phyloP scores from a whole-genome alignment of 148 eudicot species.

The Camellia sinensis region DNA sequence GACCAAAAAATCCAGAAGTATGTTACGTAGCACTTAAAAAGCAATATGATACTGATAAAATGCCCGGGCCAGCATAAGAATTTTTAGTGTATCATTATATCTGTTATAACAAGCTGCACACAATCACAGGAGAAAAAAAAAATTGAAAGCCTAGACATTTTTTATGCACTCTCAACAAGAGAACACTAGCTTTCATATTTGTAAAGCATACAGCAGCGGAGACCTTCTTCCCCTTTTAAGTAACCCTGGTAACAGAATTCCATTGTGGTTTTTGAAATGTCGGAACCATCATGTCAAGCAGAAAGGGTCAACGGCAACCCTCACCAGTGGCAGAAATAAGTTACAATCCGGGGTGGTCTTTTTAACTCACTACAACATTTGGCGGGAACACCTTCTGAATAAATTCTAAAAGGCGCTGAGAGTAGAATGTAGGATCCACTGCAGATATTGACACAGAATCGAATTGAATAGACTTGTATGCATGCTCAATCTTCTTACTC shows the following conservation, averaged over 20 bases:
- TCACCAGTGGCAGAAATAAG: background rate
- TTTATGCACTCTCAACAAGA: background rate
- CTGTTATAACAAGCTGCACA: background rate
- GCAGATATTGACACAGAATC: slow-evolving; percentile 91
- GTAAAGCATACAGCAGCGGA: background rate
- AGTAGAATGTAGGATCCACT: slow-evolving; percentile 87
- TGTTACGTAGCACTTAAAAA: no score
- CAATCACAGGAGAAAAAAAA: background rate
- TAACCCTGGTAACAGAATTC: background rate
- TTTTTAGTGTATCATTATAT: no score
- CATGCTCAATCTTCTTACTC: slow-evolving; percentile 82
- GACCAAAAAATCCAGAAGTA: background rate
- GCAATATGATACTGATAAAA: no score
- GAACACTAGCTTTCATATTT: background rate
- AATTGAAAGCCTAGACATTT: background rate
- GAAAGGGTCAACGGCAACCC: background rate
- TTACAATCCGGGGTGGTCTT: background rate
- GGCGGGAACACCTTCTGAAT: slow-evolving; percentile 80
- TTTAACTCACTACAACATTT: slow-evolving; percentile 37
- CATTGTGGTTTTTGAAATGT: background rate
- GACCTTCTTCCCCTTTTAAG: background rate
- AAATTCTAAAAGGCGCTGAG: slow-evolving; percentile 71
- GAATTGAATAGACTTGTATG: slow-evolving; percentile 84
- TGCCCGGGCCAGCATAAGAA: no score
- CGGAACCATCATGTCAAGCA: background rate